Evolutionary conservation across 352 stramenopile genomes (phyloP).

Genomic region (Phytophthora tubulina): DNA sequence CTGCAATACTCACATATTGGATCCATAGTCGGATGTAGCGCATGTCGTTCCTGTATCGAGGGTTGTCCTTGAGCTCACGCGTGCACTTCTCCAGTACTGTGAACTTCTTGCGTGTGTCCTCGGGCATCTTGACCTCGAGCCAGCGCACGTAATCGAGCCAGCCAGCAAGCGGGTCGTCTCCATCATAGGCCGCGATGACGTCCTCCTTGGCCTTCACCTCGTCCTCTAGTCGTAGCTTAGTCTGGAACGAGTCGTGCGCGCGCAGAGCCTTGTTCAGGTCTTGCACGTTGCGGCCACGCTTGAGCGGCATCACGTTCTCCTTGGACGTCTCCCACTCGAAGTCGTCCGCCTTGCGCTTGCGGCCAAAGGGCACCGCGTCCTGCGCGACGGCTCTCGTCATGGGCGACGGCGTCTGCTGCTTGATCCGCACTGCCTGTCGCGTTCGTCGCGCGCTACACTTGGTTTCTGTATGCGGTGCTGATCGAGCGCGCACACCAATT

Average conservation of each 20-base stretch:
- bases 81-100: conserved; percentile 79
- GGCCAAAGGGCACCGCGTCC: conserved; percentile 3
- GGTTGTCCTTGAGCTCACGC: conserved; percentile 67
- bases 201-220: conserved; percentile 64
- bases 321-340: conserved; percentile 90
- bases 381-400: conserved; percentile 29
- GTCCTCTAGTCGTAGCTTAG: conserved; percentile 63
- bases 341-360: conserved; percentile 52
- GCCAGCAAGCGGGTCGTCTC: conserved; percentile 70
- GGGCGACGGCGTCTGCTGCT: conserved; percentile 5
- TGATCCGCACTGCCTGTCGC: conserved; percentile 33
- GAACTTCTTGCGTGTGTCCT: conserved; percentile 87
- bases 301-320: conserved; percentile 90
- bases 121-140: conserved; percentile 84
- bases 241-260: conserved; percentile 71
- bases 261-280: conserved; percentile 82
- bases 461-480: conserved; percentile 33
- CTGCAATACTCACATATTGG: conserved; percentile 77
- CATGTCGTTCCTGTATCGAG: conserved; percentile 80
- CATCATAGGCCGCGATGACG: conserved; percentile 55
- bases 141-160: conserved; percentile 85
- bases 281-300: conserved; percentile 77
- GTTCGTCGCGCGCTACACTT: conserved; percentile 44
- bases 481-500: conserved; percentile 19
- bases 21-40: conserved; percentile 89